Conservation (phyloP, 306 rosid species). For the Urtica urens region DNA sequence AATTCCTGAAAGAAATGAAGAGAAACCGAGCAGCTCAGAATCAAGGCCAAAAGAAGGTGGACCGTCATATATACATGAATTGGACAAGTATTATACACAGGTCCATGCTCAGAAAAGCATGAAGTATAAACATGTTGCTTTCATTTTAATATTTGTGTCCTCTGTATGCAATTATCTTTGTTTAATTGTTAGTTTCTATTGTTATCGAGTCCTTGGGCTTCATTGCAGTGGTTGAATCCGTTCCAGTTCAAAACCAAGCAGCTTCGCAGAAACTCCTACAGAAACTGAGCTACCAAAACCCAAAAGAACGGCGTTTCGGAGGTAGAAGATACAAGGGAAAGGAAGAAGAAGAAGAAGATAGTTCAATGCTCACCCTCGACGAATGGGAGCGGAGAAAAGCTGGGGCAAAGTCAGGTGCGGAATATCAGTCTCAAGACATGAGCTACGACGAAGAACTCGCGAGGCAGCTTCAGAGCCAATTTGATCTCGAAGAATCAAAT, state of each 20-base stretch:
- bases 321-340: slow-evolving; percentile 46
- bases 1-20: slow-evolving; percentile 37
- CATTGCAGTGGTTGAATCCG: slow-evolving; percentile 54
- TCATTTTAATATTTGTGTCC: no score
- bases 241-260: slow-evolving; percentile 87
- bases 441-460: slow-evolving; percentile 65
- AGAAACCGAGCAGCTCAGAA: slow-evolving; percentile 61
- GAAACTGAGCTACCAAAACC: slow-evolving; percentile 48
- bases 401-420: slow-evolving; percentile 25
- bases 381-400: slow-evolving; percentile 61
- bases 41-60: slow-evolving; percentile 88
- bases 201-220: no score
- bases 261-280: slow-evolving; percentile 85
- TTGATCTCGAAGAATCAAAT: slow-evolving; percentile 50
- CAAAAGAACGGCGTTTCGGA: slow-evolving; percentile 22
- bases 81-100: slow-evolving; percentile 1
- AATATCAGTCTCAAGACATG: slow-evolving; percentile 13
- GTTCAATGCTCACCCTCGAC: slow-evolving; percentile 48
- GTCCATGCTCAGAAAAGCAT: no score
- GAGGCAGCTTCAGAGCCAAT: slow-evolving; percentile 68
- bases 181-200: slow-evolving; percentile 1
- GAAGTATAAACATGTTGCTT: no score
- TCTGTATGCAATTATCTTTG: not conserved
- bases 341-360: slow-evolving; percentile 49
- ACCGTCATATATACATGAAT: slow-evolving; percentile 4